phyloP scores from a whole-genome alignment of 2,329 filamentous ascomycete species.

The Raffaelea deltoideospora region DNA sequence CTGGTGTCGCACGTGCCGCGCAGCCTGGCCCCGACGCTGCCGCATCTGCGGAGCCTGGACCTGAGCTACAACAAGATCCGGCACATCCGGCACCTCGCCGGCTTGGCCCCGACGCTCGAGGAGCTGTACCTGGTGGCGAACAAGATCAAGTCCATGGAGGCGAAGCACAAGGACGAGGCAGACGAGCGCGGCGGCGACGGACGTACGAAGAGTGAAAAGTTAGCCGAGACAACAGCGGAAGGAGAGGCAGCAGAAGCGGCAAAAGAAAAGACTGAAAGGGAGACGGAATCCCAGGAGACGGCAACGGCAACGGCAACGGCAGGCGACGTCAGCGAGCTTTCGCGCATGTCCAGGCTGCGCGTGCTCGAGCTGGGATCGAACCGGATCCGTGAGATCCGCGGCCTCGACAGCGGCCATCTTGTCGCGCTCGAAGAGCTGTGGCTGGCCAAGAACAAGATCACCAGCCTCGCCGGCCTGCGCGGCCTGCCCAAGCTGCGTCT shows the following conservation, averaged over 20 bases:
- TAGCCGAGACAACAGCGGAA: no score
- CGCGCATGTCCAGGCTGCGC: no score
- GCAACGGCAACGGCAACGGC: no score
- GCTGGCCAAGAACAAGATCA: slow-evolving; percentile 19
- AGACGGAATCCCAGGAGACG: slow-evolving; percentile 54
- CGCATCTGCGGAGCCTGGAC: slow-evolving; percentile 64
- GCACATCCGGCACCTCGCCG: slow-evolving; percentile 79
- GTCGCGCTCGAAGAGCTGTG: slow-evolving; percentile 73
- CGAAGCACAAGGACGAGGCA: no score
- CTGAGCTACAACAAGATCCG: slow-evolving; percentile 99
- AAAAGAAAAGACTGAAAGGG: no score
- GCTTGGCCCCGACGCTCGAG: slow-evolving; percentile 60
- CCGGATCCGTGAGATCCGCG: slow-evolving; percentile 72
- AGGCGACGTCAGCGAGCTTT: no score
- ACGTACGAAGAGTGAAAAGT: no score
- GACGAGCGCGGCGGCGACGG: no score
- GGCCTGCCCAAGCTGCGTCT: slow-evolving; percentile 67
- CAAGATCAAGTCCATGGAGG: slow-evolving; percentile 79
- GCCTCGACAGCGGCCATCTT: slow-evolving; percentile 86
- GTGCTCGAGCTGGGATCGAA: slow-evolving; percentile 90
- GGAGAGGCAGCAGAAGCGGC: no score
- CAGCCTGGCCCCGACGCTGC: slow-evolving; percentile 64
- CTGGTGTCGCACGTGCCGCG: slow-evolving; percentile 75
- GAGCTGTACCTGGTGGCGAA: slow-evolving; percentile 92
- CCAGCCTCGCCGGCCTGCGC: slow-evolving; percentile 20